phyloP scores from a whole-genome alignment of 2,329 filamentous ascomycete species.

The Elsinoe batatas region DNA sequence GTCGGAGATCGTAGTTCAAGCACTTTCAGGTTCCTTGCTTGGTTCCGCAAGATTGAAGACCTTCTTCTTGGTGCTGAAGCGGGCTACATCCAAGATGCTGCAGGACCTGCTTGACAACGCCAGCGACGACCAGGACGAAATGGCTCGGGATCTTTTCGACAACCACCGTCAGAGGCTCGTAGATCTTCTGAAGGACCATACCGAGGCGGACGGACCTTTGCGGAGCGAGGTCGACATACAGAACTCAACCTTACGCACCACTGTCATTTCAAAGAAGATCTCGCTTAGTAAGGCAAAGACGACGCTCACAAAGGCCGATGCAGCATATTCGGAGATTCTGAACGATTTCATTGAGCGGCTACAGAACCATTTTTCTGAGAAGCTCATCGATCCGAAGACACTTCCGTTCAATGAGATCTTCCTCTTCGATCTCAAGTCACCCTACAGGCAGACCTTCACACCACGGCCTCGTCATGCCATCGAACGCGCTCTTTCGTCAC shows the following conservation, averaged over 20 bases:
- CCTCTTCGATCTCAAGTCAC: conserved; percentile 62
- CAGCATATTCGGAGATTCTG: conserved; percentile 57
- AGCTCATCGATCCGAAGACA: conserved; percentile 40
- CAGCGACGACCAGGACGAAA: background rate
- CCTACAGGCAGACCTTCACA: conserved; percentile 63
- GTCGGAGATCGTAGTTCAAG: conserved; percentile 39
- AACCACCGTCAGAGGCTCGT: conserved; percentile 19
- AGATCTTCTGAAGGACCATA: conserved; percentile 18
- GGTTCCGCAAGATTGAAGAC: conserved; percentile 43
- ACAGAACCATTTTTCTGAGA: conserved; percentile 35
- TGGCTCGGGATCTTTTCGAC: conserved; percentile 28
- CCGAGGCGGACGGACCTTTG: conserved; percentile 33
- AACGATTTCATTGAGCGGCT: conserved; percentile 46
- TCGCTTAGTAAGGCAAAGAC: conserved; percentile 68
- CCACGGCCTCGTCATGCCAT: conserved; percentile 61
- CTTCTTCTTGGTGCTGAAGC: conserved; percentile 49
- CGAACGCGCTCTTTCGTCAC: conserved; percentile 60
- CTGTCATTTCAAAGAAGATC: conserved; percentile 71
- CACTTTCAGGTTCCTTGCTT: conserved; percentile 47
- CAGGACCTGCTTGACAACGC: conserved; percentile 11
- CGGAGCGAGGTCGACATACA: conserved; percentile 68
- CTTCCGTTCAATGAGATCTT: conserved; percentile 61
- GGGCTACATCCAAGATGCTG: conserved; percentile 45
- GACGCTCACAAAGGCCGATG: conserved; percentile 59
- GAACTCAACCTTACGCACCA: conserved; percentile 60